Percentiles rank a stretch among this genome's conserved stretches.
Evolutionary conservation across 768 basidiomycete genomes (phyloP).

Genomic region (Termitomyces sp.): DNA sequence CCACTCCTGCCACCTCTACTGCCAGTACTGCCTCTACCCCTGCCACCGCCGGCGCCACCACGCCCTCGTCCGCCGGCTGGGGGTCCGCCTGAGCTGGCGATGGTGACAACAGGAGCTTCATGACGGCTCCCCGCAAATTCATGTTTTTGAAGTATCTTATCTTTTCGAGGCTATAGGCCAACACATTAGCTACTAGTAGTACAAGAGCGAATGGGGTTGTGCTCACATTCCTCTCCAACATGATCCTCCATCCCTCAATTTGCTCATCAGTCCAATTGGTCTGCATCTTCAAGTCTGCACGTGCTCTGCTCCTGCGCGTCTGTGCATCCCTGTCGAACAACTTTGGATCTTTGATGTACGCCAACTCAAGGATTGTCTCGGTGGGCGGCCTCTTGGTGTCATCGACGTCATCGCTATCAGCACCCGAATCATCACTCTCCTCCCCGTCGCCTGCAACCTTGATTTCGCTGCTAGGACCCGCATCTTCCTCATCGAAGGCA

Average conservation of each 20-base stretch:
- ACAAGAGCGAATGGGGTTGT: neutral
- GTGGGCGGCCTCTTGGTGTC: too few species aligned
- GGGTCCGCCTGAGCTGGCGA: neutral
- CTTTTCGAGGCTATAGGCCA: constrained; percentile 57
- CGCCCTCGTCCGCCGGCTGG: constrained; percentile 30
- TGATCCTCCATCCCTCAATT: constrained; percentile 88
- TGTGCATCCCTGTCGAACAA: constrained; percentile 72
- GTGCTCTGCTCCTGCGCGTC: constrained; percentile 64
- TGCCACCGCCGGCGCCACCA: constrained; percentile 32
- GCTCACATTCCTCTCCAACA: constrained; percentile 85
- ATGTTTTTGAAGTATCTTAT: constrained; percentile 68
- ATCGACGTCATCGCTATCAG: constrained; percentile 30
- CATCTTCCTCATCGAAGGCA: constrained; percentile 36
- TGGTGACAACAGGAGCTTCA: constrained; percentile 6
- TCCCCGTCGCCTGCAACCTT: constrained; percentile 60
- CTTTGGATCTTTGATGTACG: constrained; percentile 70
- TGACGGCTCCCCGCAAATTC: constrained; percentile 67
- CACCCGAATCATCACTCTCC: constrained; percentile 24
- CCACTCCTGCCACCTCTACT: constrained; percentile 33
- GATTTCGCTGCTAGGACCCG: constrained; percentile 42
- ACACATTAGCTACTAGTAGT: neutral
- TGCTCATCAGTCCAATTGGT: constrained; percentile 84
- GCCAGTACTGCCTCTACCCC: constrained; percentile 13
- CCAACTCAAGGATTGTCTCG: constrained; percentile 68
- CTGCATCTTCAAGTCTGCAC: constrained; percentile 58